phyloP scores from a whole-genome alignment of 2,329 filamentous ascomycete genomes.

The Fusarium sp. region DNA sequence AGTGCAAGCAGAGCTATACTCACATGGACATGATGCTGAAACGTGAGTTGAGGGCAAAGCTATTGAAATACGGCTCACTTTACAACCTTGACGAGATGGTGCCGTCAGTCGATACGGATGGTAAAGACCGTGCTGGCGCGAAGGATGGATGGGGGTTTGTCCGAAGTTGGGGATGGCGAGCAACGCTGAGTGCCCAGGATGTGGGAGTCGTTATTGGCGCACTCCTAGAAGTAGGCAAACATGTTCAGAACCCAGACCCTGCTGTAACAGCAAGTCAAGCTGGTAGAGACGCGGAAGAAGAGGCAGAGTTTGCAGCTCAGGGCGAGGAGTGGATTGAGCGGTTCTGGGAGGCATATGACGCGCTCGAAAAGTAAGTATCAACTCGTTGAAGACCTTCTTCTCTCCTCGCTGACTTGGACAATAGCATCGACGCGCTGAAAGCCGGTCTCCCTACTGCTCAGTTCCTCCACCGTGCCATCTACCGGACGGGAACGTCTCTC shows the following conservation, averaged over 20 bases:
- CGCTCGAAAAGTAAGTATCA: conserved; percentile 72
- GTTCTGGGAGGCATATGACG: conserved; percentile 80
- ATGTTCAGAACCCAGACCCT: conserved; percentile 52
- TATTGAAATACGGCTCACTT: conserved; percentile 90
- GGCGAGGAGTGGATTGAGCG: conserved; percentile 73
- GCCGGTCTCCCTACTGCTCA: conserved; percentile 84
- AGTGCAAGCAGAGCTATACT: conserved; percentile 95
- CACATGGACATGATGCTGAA: conserved; percentile 99
- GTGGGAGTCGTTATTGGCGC: conserved; percentile 93
- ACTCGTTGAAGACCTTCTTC: not conserved
- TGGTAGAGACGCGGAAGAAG: conserved; percentile 58
- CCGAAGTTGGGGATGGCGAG: conserved; percentile 96
- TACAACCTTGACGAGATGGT: conserved; percentile 96
- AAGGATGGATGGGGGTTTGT: conserved; percentile 98
- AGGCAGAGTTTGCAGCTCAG: conserved; percentile 63
- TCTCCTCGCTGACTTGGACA: conserved; percentile 3
- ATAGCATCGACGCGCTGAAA: conserved; percentile 80
- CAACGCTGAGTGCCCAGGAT: conserved; percentile 91
- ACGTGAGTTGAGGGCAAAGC: conserved; percentile 82
- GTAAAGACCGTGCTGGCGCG: conserved; percentile 74
- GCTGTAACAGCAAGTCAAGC: conserved; percentile 48
- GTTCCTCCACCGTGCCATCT: conserved; percentile 90
- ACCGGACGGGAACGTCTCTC: conserved; percentile 89
- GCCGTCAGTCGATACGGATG: conserved; percentile 78
- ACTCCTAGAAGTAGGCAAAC: conserved; percentile 88